These are phyloP conservation scores for Penstemon davidsonii DNA, from an alignment of 257 asterid genomes.

Conservation along the genomic window DNA sequence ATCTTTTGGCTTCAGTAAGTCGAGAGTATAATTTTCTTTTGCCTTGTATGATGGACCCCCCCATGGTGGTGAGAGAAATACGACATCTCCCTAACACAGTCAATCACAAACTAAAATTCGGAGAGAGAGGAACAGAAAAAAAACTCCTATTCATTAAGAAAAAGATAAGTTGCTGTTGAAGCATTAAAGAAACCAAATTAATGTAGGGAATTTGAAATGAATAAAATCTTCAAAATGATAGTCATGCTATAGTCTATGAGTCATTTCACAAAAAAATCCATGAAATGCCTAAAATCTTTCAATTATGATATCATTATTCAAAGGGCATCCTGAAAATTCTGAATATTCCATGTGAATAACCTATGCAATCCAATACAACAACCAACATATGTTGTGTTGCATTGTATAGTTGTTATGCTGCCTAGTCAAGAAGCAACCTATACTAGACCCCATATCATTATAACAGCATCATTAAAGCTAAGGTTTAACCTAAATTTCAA, in stretches of 20 bases:
- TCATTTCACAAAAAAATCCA: no score
- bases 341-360: neutral
- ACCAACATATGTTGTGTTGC: neutral
- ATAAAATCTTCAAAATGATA: no score
- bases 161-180: neutral
- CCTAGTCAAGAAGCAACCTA: neutral
- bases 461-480: neutral
- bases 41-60: conserved; percentile 83
- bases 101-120: conserved; percentile 25
- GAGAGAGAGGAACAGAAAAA: conserved; percentile 6
- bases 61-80: conserved; percentile 97
- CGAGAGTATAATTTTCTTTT: conserved; percentile 56
- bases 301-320: no score
- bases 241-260: no score
- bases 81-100: conserved; percentile 67
- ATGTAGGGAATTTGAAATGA: no score
- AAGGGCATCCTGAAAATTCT: neutral
- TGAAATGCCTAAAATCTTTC: no score
- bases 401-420: neutral
- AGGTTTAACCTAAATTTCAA: neutral
- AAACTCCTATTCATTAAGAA: neutral
- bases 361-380: neutral
- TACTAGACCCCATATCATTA: neutral
- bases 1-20: conserved; percentile 71
- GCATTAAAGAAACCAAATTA: no score